Evolutionary conservation across 768 basidiomycete genomes (phyloP).

Genomic region (Lactarius sanguifluus): DNA sequence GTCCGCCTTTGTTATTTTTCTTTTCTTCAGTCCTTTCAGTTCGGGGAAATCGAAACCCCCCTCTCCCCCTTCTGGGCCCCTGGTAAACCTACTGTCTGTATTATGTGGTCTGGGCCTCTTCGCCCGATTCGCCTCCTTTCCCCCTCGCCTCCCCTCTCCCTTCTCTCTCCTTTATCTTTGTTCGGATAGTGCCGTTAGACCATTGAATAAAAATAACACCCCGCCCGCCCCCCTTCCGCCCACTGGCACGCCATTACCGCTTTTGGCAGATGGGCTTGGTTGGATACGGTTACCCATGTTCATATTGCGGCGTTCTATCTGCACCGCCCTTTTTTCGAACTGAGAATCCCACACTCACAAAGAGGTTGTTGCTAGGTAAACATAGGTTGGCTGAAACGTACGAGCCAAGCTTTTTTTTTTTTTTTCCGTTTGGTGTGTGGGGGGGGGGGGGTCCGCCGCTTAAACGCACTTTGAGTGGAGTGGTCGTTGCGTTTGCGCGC

Average conservation of each 20-base stretch:
- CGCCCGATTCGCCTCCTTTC: background rate
- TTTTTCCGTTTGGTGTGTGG: no score
- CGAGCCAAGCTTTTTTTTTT: background rate
- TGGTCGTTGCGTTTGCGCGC: background rate
- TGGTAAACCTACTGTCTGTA: background rate
- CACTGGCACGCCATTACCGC: conserved; percentile 6
- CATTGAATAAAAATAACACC: conserved; percentile 1
- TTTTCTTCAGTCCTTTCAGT: conserved; percentile 11
- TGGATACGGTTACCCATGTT: background rate
- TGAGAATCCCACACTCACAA: conserved; percentile 3
- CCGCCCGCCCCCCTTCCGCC: conserved; percentile 4
- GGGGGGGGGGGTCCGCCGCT: no score
- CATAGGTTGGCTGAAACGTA: background rate
- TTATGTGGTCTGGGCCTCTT: conserved; percentile 5
- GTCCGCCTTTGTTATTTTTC: background rate
- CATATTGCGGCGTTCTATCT: conserved; percentile 15
- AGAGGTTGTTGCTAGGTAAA: conserved; percentile 3
- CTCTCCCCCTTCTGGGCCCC: background rate
- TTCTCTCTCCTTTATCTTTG: background rate
- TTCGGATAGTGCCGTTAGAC: conserved; percentile 1
- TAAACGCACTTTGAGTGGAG: background rate
- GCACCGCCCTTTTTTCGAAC: conserved; percentile 3
- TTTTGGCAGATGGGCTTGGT: conserved; percentile 6
- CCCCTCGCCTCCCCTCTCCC: background rate
- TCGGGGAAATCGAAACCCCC: conserved; percentile 5